Evolutionary conservation across 202 grass and related monocot genomes (phyloP).

Genomic region (Musa balbisiana): DNA sequence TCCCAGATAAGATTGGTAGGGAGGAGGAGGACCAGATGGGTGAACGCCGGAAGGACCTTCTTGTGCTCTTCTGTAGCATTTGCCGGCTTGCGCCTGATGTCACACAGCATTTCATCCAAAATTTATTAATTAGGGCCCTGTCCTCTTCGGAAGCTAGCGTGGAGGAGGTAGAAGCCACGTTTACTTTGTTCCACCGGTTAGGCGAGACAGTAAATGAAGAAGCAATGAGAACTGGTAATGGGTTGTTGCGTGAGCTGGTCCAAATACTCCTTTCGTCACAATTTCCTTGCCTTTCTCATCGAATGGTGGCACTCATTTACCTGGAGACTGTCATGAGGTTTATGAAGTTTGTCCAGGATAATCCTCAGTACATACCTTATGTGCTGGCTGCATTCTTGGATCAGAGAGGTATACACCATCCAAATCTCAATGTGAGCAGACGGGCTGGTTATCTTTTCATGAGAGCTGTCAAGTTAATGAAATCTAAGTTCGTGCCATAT

Average conservation of each 20-base stretch:
- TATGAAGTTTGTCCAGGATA: constrained; percentile 85
- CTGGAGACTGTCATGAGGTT: constrained; percentile 76
- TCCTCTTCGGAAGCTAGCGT: constrained; percentile 64
- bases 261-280: constrained; percentile 74
- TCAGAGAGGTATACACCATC: constrained; percentile 80
- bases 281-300: constrained; percentile 69
- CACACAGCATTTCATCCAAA: constrained; percentile 67
- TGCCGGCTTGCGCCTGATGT: constrained; percentile 70
- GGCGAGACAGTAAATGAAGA: constrained; percentile 74
- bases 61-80: constrained; percentile 69
- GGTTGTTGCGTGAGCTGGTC: constrained; percentile 57
- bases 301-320: constrained; percentile 77
- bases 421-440: constrained; percentile 65
- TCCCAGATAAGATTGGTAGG: constrained; percentile 79
- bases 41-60: constrained; percentile 72
- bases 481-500: constrained; percentile 75
- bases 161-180: constrained; percentile 68
- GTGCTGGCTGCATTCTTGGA: constrained; percentile 71
- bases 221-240: constrained; percentile 53
- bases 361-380: constrained; percentile 65
- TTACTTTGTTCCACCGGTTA: constrained; percentile 65
- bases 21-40: constrained; percentile 83
- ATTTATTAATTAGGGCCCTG: constrained; percentile 42
- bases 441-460: constrained; percentile 90
- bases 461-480: constrained; percentile 79